These are phyloP conservation scores for Tolypocladium tropicale DNA, from an alignment of 2,329 filamentous ascomycete genomes.

Conservation along the genomic window DNA sequence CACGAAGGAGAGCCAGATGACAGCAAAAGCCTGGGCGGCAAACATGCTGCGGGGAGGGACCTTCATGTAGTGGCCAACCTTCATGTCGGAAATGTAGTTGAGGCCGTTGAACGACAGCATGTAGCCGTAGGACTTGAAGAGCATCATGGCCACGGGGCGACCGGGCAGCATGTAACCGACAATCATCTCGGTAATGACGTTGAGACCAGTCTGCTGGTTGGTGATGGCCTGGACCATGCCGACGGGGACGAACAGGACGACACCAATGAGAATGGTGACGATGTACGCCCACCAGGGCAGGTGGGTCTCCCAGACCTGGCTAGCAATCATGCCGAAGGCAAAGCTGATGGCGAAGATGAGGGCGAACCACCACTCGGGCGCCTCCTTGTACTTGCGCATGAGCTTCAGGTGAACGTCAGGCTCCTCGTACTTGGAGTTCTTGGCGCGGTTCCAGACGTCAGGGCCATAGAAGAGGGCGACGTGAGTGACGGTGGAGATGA, in stretches of 20 bases:
- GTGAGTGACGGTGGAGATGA: constrained; percentile 42
- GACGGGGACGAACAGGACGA: constrained; percentile 30
- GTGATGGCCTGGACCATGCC: constrained; percentile 38
- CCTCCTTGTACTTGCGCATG: constrained; percentile 45
- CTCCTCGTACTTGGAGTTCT: constrained; percentile 25
- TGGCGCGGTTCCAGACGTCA: constrained; percentile 29
- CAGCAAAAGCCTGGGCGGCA: constrained; percentile 30
- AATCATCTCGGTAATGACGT: constrained; percentile 38
- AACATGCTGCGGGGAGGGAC: constrained; percentile 41
- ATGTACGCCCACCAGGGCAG: constrained; percentile 33
- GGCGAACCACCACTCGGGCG: constrained; percentile 48
- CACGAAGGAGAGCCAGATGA: constrained; percentile 27
- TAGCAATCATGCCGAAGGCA: constrained; percentile 31
- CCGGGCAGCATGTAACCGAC: constrained; percentile 38
- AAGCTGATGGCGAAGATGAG: constrained; percentile 36
- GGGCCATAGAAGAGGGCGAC: constrained; percentile 40
- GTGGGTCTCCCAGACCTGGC: constrained; percentile 26
- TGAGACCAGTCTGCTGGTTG: constrained; percentile 36
- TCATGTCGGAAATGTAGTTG: constrained; percentile 37
- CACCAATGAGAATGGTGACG: constrained; percentile 27
- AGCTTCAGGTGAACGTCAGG: constrained; percentile 42
- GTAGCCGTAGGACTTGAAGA: constrained; percentile 37
- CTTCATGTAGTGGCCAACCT: constrained; percentile 44
- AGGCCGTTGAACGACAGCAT: constrained; percentile 36
- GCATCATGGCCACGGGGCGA: constrained; percentile 37